A percentile compares a stretch with the other conserved stretches of the same genome.
Conservation (phyloP, 1,139 yeast genomes). For the Arxiozyma bovina region DNA sequence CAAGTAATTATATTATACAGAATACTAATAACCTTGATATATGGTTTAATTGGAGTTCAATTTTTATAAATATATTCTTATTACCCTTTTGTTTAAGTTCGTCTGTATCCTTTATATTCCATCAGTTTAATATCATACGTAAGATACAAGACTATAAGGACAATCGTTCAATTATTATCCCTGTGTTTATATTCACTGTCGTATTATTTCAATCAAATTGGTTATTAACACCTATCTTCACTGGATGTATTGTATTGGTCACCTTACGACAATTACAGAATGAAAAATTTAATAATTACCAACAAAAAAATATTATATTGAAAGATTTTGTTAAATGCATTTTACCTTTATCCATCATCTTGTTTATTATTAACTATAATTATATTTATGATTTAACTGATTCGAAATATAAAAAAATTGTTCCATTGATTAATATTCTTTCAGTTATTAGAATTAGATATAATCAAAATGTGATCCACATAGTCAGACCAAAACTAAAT, state of each 20-base stretch:
- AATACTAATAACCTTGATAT: background rate
- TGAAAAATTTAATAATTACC: background rate
- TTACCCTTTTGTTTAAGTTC: conserved; percentile 8
- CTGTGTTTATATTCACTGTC: conserved; percentile 15
- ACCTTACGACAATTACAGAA: conserved; percentile 8
- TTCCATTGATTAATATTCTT: background rate
- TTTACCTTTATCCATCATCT: conserved; percentile 1
- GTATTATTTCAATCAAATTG: conserved; percentile 16
- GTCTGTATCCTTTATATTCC: conserved; percentile 7
- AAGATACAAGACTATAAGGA: background rate
- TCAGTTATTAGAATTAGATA: background rate
- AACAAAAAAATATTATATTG: background rate
- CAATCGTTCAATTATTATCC: conserved; percentile 1
- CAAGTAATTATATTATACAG: conserved; percentile 27
- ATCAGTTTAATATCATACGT: background rate
- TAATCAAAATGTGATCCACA: background rate
- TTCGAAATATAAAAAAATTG: background rate
- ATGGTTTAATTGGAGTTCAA: background rate
- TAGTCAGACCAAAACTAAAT: background rate
- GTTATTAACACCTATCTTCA: conserved; percentile 23
- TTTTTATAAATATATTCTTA: background rate
- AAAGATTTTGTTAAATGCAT: background rate
- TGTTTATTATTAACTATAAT: conserved; percentile 3
- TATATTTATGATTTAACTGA: background rate
- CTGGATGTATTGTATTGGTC: conserved; percentile 21